These are phyloP conservation scores for Alternaria metachromatica DNA, from an alignment of 2,329 filamentous ascomycete species.

Conservation along the genomic window DNA sequence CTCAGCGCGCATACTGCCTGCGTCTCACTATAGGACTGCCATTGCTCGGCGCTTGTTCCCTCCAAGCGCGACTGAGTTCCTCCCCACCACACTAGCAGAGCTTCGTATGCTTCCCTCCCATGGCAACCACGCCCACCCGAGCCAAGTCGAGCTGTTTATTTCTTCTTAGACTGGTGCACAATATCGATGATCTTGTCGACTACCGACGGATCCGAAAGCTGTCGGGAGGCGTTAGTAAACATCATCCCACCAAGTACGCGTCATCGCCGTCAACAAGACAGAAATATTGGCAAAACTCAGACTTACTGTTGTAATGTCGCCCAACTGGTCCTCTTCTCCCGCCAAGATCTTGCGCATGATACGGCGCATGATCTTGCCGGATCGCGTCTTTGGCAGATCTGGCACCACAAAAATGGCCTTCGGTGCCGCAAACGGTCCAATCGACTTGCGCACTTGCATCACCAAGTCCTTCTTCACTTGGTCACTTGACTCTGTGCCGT, in stretches of 20 bases:
- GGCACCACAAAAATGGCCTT: constrained; percentile 91
- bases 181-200: constrained; percentile 87
- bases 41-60: constrained; percentile 8
- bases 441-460: constrained; percentile 94
- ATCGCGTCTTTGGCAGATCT: constrained; percentile 95
- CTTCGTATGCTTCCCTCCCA: constrained; percentile 1
- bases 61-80: neutral
- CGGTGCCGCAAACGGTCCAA: constrained; percentile 94
- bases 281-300: constrained; percentile 2
- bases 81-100: neutral
- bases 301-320: constrained; percentile 88
- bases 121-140: constrained; percentile 8
- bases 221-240: constrained; percentile 35
- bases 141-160: constrained; percentile 37
- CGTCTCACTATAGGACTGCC: constrained; percentile 13
- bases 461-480: constrained; percentile 91
- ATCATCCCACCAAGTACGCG: constrained; percentile 33
- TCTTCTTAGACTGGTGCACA: constrained; percentile 69
- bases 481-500: constrained; percentile 76
- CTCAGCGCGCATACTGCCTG: constrained; percentile 10
- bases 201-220: constrained; percentile 88
- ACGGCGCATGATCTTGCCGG: constrained; percentile 98
- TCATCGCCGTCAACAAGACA: constrained; percentile 28
- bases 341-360: constrained; percentile 97
- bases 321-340: constrained; percentile 95